Base-by-base conservation (phyloP, 148 eudicot species). In the Heliamphora exappendiculata region DNA sequence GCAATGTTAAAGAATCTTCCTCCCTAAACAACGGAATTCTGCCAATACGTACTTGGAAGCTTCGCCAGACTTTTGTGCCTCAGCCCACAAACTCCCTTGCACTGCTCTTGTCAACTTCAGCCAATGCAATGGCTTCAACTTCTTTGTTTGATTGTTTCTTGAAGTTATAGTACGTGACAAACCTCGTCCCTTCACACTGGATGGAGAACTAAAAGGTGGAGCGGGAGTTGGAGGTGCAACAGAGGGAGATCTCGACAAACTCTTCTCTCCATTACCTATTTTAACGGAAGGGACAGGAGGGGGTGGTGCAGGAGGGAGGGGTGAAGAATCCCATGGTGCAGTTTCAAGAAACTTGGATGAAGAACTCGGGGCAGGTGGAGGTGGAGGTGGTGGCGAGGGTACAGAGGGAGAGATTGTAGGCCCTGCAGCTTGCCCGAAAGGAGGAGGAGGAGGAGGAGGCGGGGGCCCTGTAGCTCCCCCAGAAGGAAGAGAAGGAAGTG, bases 31-130 rank as follows among this genome's bases (percentile, higher is more conserved):
- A 70, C 9, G 41, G 22, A 20, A 19, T 22, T 26, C 39, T 26
- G 36, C 39, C 20, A 70, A 67, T 29, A 85, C 92, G 13, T 85
- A 94, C 98, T 79, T 88, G 37, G 95, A 79, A 72, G 84, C 77
- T 65, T 89, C 93, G 53, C 93, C 89, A 60, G 88, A 81, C 76
- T 89, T 91, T 58, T 94, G 97, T 65, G 90, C 74, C 80, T 94
- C 97, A 29, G 97, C 97, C 97, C 98, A 94, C 75, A 94, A 82
- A 81, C 98, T 94, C 78, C 98, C 98, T 87, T 87, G 88, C 76
- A 90, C 98, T 60, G 93, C 98, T 87, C 93, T 90, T 26, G 85
- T 87, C 80, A 94, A 75, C 80, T 94, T 94, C 84, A 91, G 78
- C 98, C 97, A 94, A 83, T 94, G 93, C 84, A 91, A 84, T 51